A percentile compares a stretch with the other conserved stretches of the same genome.
These are phyloP conservation scores for Aechmea fasciata DNA, from an alignment of 176 grass and related monocot species.

Conservation along the genomic window DNA sequence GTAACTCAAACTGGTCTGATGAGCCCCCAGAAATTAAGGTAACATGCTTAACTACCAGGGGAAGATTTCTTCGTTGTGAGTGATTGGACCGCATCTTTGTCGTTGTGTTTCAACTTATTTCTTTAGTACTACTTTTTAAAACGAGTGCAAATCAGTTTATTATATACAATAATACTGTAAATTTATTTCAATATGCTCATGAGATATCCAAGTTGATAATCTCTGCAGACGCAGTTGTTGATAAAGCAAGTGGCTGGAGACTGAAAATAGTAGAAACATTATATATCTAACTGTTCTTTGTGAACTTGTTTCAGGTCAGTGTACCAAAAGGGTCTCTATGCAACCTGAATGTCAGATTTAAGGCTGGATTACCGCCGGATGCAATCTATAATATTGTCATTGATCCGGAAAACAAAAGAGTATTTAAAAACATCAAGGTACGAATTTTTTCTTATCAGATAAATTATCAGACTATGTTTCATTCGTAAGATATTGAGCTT, in stretches of 20 bases:
- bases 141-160: not conserved
- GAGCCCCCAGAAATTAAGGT: slow-evolving; percentile 67
- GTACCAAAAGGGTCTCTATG: slow-evolving; percentile 87
- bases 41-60: not conserved
- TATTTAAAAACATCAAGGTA: slow-evolving; percentile 98
- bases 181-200: no score
- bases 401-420: slow-evolving; percentile 79
- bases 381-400: slow-evolving; percentile 90
- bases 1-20: slow-evolving; percentile 62
- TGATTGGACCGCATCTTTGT: not conserved
- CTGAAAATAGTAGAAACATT: not conserved
- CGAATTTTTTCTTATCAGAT: not conserved
- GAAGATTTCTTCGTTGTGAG: not conserved
- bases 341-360: slow-evolving; percentile 68
- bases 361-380: slow-evolving; percentile 70
- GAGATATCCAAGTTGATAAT: no score
- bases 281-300: not conserved
- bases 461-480: not conserved
- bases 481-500: not conserved
- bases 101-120: not conserved
- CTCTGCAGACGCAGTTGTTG: no score
- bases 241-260: no score
- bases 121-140: not conserved
- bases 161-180: no score
- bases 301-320: slow-evolving; percentile 43